Base-by-base conservation (phyloP, 2,329 filamentous ascomycete species). In the Pestalotiopsis sp. region DNA sequence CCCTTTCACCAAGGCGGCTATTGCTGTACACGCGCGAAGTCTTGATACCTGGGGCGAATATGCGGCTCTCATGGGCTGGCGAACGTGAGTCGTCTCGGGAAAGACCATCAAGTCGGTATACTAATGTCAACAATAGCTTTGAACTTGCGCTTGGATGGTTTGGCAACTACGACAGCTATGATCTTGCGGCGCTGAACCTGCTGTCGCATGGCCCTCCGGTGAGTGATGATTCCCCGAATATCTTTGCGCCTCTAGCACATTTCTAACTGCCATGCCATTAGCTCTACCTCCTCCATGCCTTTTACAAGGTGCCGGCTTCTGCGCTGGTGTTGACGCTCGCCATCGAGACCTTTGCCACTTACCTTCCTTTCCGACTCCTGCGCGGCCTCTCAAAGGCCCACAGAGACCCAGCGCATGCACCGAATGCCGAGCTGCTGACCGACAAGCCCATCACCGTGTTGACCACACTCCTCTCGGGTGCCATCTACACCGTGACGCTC, bases 111-210 rank as follows among this genome's bases (percentile, higher is more conserved):
- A 5, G n/a, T 4, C n/a, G 27, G 9, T 62, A 20, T 36, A 36
- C 59, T 62, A 39, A 62, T 4, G 57, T 14, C 11, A 45, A 36
- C 36, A 87, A 84, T 86, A 93, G 88, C 78, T 79, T 90, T 61
- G 91, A 94, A 78, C 84, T 97, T 66, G 89, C 84, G 27, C 76
- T 95, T 61, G 91, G 89, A 61, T 97, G 94, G 94, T 88, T 87
- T 74, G 84, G 90, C 58, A 86, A 90, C 71, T 93, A 92, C 77
- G 94, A 97, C 79, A 90, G 92, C 81, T 86, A 89, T 77, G 91
- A 94, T 78, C 83, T 92, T 65, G 87, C 87, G 12, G 86, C 89
- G 61, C 82, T 94, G 76, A 88, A 88, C 69, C 78, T 94, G 70
- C 84, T 98, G 57, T 91, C 91, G 67, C 90, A 94, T 80, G 88